Conservation (phyloP, 225 moss, liverwort and hornwort genomes). For the Ulota crispa region DNA sequence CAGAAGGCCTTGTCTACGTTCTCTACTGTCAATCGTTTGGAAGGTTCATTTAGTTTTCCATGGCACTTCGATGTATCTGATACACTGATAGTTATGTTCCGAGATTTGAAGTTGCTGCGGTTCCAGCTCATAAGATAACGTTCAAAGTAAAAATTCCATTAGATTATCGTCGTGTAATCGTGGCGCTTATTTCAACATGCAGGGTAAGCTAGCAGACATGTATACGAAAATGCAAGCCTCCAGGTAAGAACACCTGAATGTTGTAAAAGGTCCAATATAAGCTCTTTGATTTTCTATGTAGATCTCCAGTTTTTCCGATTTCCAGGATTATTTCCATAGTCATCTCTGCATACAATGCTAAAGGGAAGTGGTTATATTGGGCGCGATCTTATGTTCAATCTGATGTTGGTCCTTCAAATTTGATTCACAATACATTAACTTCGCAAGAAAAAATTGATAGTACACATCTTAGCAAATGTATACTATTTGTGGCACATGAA, state of each 20-base stretch:
- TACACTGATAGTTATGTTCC: not conserved
- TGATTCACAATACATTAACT: not conserved
- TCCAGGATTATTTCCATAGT: not conserved
- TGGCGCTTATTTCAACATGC: constrained; percentile 33
- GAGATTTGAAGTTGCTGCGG: not conserved
- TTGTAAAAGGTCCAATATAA: constrained; percentile 1
- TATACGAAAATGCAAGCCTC: constrained; percentile 94
- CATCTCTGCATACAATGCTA: not conserved
- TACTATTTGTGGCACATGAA: not conserved
- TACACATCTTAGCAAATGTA: not conserved
- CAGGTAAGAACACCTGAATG: constrained; percentile 50
- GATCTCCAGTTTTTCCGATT: not conserved
- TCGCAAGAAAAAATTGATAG: not conserved
- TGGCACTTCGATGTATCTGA: constrained; percentile 7
- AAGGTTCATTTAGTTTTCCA: constrained; percentile 11
- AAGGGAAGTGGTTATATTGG: not conserved
- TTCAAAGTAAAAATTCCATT: not conserved
- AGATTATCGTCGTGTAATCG: constrained; percentile 4
- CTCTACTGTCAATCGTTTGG: not conserved
- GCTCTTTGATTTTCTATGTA: not conserved
- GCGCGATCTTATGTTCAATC: constrained; percentile 1
- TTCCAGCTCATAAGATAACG: not conserved
- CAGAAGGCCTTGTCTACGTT: not conserved
- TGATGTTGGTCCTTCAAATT: not conserved
- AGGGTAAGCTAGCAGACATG: constrained; percentile 99